Conservation (phyloP, 2,329 filamentous ascomycete genomes). For the Venturiaceae sp. region DNA sequence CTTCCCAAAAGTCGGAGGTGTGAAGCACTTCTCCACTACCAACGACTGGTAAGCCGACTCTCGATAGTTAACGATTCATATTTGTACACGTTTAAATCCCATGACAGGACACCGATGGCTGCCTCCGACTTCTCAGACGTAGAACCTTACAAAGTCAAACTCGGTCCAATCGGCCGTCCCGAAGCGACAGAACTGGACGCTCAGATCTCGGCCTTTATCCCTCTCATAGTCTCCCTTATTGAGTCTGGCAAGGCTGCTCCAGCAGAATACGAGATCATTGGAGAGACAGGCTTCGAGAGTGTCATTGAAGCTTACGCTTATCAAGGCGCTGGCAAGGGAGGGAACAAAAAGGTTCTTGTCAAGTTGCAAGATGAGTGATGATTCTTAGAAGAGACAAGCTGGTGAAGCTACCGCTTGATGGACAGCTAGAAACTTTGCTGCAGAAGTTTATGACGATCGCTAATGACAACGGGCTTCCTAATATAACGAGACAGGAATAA, state of each 20-base stretch:
- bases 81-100: too few species aligned
- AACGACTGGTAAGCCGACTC: constrained; percentile 10
- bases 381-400: too few species aligned
- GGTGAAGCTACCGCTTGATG: too few species aligned
- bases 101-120: not conserved
- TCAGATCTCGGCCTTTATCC: constrained; percentile 11
- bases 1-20: constrained; percentile 12
- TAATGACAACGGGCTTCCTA: too few species aligned
- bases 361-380: constrained; percentile 6
- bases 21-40: constrained; percentile 17
- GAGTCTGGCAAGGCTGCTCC: constrained; percentile 12
- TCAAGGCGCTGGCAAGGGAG: constrained; percentile 14
- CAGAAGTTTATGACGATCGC: too few species aligned
- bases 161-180: constrained; percentile 15
- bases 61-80: too few species aligned
- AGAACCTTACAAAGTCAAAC: constrained; percentile 1
- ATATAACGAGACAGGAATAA: too few species aligned
- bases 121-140: not conserved
- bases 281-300: constrained; percentile 13
- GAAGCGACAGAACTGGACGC: constrained; percentile 13
- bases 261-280: constrained; percentile 11
- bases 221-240: constrained; percentile 13
- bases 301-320: constrained; percentile 14
- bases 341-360: constrained; percentile 14
- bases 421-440: too few species aligned